Evolutionary conservation across 192 early-diverging fungal species (phyloP).

Genomic region (Piromyces sp.): DNA sequence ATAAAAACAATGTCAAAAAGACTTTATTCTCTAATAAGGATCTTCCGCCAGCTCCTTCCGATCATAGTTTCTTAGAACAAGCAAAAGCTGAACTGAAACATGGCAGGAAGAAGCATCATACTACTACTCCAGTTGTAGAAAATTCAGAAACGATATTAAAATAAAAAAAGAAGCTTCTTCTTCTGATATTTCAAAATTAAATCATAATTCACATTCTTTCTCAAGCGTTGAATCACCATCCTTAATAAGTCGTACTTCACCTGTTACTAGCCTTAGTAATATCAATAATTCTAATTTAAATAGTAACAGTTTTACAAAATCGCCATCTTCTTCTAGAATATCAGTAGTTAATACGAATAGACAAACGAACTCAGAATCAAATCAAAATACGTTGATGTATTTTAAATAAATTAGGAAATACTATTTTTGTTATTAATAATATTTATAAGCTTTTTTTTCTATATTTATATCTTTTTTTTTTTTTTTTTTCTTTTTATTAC

Average conservation of each 20-base stretch:
- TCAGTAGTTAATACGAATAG: neutral
- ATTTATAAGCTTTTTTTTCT: no score
- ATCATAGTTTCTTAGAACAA: neutral
- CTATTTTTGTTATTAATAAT: no score
- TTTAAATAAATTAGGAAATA: neutral
- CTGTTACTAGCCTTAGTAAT: no score
- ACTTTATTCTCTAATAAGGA: neutral
- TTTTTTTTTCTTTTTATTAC: no score
- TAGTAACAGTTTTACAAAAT: no score
- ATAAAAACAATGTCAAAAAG: neutral
- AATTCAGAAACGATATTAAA: no score
- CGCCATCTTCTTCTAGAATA: neutral
- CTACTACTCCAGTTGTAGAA: neutral
- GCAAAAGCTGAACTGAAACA: neutral
- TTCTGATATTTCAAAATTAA: neutral
- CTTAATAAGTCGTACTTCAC: no score
- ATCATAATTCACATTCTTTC: no score
- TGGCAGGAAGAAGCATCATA: neutral
- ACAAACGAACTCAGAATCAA: neutral
- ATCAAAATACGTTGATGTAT: neutral
- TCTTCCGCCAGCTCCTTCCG: neutral
- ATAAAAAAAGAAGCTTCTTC: neutral
- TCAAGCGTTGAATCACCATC: no score
- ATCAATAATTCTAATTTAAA: no score
- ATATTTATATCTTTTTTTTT: neutral